Base-by-base conservation (phyloP, 441 rosid genomes). In the Metrosideros polymorpha region DNA sequence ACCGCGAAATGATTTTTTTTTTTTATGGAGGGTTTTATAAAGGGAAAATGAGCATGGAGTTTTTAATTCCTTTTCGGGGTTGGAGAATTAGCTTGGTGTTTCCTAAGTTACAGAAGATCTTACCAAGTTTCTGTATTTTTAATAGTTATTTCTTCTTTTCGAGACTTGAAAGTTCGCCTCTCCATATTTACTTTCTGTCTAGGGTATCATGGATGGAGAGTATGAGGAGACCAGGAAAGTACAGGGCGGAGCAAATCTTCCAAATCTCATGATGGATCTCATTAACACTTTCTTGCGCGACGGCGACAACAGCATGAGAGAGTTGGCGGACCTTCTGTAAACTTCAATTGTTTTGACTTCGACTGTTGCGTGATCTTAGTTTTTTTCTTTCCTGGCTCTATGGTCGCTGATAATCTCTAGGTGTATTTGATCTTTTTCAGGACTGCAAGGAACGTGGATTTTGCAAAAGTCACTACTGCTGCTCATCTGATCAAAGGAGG, bases 401-500 rank as follows among this genome's bases (percentile, higher is more conserved):
- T 50, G 27, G 47, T 71, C 7, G 2, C 47, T 22, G 47, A 71
- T 71, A 6, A 22, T 71, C n/a, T 56, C 56, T 77, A 8, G 14
- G 35, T 88, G 66, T 83, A n/a, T 77, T 83, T 29, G 52, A 56
- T 88, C n/a, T 50, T 45, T 84, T 17, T 76, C 85, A 92, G 92
- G 85, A 47, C 18, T 13, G 87, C 87, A 75, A 51, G 61, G 15
- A 75, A 17, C 45, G 86, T 91, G 86, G 86, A 91, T 83, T 91
- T 29, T 86, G 52, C 19, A 14, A 83, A 53, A 27, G 49, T 88
- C 19, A 49, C 13, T 15, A n/a, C 7, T 45, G 10, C 8, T 42
- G 88, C 63, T 55, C 88, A 88, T 83, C 85, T 82, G 83, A 52
- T 92, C 83, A 90, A 30, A 45, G 93, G 91, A 53, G 43, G 88